Conservation (phyloP, 352 stramenopile species). For the Peronospora tabacina region DNA sequence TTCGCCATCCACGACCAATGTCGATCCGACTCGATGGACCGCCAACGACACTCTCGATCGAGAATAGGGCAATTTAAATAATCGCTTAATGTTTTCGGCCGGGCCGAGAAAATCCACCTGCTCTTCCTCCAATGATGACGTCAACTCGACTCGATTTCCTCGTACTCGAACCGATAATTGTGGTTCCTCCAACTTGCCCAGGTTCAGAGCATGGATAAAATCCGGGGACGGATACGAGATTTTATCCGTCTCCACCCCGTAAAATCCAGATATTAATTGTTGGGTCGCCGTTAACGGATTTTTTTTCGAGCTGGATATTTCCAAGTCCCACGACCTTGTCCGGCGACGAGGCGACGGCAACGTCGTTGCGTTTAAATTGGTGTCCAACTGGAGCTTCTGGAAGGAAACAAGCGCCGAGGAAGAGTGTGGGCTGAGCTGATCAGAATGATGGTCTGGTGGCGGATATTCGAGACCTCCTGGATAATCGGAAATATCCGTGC, state of each 20-base stretch:
- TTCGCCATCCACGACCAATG: slow-evolving; percentile 75
- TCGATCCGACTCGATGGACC: slow-evolving; percentile 70
- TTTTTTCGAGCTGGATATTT: slow-evolving; percentile 19
- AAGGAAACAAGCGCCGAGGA: slow-evolving; percentile 69
- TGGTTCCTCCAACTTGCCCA: slow-evolving; percentile 51
- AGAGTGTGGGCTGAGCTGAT: slow-evolving; percentile 4
- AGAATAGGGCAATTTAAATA: slow-evolving; percentile 85
- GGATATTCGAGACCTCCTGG: slow-evolving; percentile 34
- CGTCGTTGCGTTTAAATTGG: slow-evolving; percentile 65
- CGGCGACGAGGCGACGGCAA: slow-evolving; percentile 33
- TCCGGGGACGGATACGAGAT: slow-evolving; percentile 44
- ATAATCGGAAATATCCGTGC: slow-evolving; percentile 36
- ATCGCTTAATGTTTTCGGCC: slow-evolving; percentile 79
- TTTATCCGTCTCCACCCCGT: slow-evolving; percentile 21
- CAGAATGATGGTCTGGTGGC: neutral
- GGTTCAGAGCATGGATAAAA: slow-evolving; percentile 59
- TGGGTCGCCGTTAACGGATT: slow-evolving; percentile 19
- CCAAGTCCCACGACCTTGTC: slow-evolving; percentile 14
- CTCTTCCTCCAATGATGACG: slow-evolving; percentile 57
- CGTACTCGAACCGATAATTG: slow-evolving; percentile 68
- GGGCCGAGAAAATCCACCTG: slow-evolving; percentile 73
- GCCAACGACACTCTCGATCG: slow-evolving; percentile 68
- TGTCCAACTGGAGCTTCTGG: slow-evolving; percentile 76
- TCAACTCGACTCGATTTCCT: slow-evolving; percentile 57
- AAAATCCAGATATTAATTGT: slow-evolving; percentile 32